These are phyloP conservation scores for Microbotryum silenes-acaulis DNA, from an alignment of 1,284 basidiomycete species.

Conservation along the genomic window DNA sequence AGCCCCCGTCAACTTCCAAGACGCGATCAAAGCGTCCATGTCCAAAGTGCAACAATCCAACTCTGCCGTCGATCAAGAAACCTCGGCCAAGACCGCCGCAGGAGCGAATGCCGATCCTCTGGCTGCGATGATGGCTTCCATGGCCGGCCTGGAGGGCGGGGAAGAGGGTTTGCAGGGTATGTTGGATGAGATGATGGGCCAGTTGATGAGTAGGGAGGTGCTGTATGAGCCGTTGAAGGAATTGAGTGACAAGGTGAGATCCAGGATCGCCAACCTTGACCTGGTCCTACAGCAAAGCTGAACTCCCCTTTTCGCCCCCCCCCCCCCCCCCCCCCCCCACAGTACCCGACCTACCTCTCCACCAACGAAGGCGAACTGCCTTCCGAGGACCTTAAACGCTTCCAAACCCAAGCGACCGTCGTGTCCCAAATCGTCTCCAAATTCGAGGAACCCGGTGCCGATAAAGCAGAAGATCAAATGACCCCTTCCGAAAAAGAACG, in stretches of 20 bases:
- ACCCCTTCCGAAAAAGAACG: slow-evolving; percentile 53
- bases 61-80: slow-evolving; percentile 40
- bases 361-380: slow-evolving; percentile 47
- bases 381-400: slow-evolving; percentile 59
- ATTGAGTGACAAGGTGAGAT: slow-evolving; percentile 63
- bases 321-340: neutral
- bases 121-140: slow-evolving; percentile 39
- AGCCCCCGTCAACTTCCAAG: slow-evolving; percentile 55
- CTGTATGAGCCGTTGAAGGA: slow-evolving; percentile 89
- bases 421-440: slow-evolving; percentile 61
- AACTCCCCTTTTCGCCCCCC: too few relatives aligned
- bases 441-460: slow-evolving; percentile 56
- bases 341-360: slow-evolving; percentile 79
- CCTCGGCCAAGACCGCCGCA: slow-evolving; percentile 44
- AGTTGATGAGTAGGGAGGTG: slow-evolving; percentile 89
- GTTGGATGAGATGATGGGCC: slow-evolving; percentile 84
- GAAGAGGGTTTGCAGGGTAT: slow-evolving; percentile 64
- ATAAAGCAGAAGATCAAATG: slow-evolving; percentile 22
- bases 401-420: slow-evolving; percentile 57
- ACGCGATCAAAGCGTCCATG: slow-evolving; percentile 69
- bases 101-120: slow-evolving; percentile 42
- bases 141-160: slow-evolving; percentile 41
- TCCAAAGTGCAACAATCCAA: slow-evolving; percentile 69
- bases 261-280: too few relatives aligned
- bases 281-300: too few relatives aligned